Evolutionary conservation across 2,329 filamentous ascomycete species (phyloP), one percentile per base, ranked within the genome.

Genomic region (Capronia coronata): DNA sequence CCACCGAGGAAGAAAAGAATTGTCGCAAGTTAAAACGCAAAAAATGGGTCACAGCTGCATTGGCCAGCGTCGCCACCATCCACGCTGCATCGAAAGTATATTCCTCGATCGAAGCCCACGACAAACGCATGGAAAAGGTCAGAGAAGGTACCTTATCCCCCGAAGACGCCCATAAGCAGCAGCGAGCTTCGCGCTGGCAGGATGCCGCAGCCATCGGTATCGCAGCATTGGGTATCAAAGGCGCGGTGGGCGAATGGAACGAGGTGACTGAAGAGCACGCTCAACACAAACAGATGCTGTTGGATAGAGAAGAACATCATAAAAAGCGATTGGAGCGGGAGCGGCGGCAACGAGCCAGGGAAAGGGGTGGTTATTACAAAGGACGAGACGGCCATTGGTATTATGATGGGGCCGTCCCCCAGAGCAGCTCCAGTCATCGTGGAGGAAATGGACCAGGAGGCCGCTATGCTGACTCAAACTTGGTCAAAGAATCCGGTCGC

Each of bases 191-290:
- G 43, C 77, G 78, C 66, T 67, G 83, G 42, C 75, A 80, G 63
- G 81, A 85, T 65, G 78, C 75, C 19, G 78, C 82, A 11, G 79
- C 78, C 53, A 72, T 85, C 25, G 81, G 81, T 55, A 78, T 86
- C 59, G 80, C 82, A 19, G 80, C 79, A n/a, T 70, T 84, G 43
- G 81, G 82, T 63, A 82, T 85, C 70, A 83, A 83, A 64, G 76
- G 77, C 48, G 81, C 82, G 8, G 74, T 80, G 61, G 73, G 72
- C 3, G 80, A 84, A 64, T 84, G 82, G 79, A 82, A 83, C 65
- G 78, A 84, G 62, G 80, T 81, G 65, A 77, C 79, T 49, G 76
- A 82, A 65, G 76, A 83, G 64, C 73, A 78, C 54, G 75, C 75
- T 56, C 73, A 75, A 61, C 75, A 75, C 50, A 70, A 73, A 47